These are phyloP conservation scores for Hansenula sp. DNA, from an alignment of 1,139 yeast species.

Conservation along the genomic window DNA sequence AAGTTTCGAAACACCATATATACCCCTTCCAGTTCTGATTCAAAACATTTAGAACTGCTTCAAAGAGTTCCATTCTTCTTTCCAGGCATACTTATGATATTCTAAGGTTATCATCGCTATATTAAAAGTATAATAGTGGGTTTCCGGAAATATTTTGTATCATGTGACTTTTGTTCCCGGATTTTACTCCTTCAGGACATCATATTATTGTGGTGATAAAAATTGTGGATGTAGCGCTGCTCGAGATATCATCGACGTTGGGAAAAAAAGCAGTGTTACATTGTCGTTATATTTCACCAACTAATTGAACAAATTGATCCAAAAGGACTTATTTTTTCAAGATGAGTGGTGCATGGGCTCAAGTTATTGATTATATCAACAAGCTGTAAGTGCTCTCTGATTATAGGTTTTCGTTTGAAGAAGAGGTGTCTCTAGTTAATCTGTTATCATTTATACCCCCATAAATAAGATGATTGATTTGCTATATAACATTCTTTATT, in stretches of 20 bases:
- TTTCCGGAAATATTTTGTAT: not conserved
- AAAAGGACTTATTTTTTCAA: not conserved
- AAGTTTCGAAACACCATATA: too few species aligned
- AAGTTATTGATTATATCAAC: constrained; percentile 33
- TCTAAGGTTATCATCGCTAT: too few species aligned
- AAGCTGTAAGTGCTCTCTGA: constrained; percentile 3
- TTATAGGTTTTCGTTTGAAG: not conserved
- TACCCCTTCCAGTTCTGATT: too few species aligned
- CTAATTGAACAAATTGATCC: not conserved
- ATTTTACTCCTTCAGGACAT: not conserved
- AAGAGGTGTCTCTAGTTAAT: not conserved
- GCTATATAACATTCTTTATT: too few species aligned
- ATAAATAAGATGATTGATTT: not conserved
- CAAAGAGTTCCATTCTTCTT: too few species aligned
- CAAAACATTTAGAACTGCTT: too few species aligned
- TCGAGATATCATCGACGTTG: not conserved
- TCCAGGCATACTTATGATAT: too few species aligned
- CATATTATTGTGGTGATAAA: not conserved
- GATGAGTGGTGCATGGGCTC: not conserved
- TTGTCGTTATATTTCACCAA: not conserved
- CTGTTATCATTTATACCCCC: not conserved
- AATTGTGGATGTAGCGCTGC: constrained; percentile 1
- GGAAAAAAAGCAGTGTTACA: not conserved
- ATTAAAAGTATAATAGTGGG: not conserved
- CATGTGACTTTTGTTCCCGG: not conserved